Base-by-base conservation (phyloP, 2,329 filamentous ascomycete species). In the Trichophaea hybrida region DNA sequence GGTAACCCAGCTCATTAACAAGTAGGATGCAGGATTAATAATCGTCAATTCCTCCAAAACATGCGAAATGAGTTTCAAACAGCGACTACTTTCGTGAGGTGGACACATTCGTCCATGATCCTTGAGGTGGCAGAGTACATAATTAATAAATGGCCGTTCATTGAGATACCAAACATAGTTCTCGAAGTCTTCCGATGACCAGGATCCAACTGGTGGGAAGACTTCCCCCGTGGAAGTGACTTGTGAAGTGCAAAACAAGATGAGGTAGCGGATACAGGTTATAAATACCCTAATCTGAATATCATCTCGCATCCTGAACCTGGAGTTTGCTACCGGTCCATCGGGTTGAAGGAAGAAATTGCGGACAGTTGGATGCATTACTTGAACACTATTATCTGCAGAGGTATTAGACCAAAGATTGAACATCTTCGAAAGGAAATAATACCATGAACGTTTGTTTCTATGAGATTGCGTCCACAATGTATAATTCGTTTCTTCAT, bases 311-410 rank as follows among this genome's bases (percentile, higher is more conserved):
- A 32, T 44, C 15, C 10, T 35, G 24, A 17, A 56, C 44, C 15
- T 44, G n/a, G 53, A 56, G 8, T 5, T 7, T 4, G 4, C 15
- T 6, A 32, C 15, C 24, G 6, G 8, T 10, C 24, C 35, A 31
- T 44, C 13, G 17, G 34, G 15, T 31, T 32, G 7, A 13, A 57
- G 40, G 43, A 57, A 34, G n/a, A 57, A 57, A 7, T 57, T 40
- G 3, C 44, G 55, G 12, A 50, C 55, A 5, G 13, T 57, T 38
- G 49, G 55, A 50, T 57, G 55, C 55, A 57, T 57, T 13, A 57
- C 12, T 37, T 57, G 55, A 35, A 57, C 40, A 46, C 7, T 57
- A 17, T 12, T 10, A 17, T 43, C 15, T 55, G 15, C 2, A 13
- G 49, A 8, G 10, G 13, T 6, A 6, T 12, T 12, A 17, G 15